Evolutionary conservation across 352 stramenopile genomes (phyloP).

Genomic region (Phytophthora pluvialis): DNA sequence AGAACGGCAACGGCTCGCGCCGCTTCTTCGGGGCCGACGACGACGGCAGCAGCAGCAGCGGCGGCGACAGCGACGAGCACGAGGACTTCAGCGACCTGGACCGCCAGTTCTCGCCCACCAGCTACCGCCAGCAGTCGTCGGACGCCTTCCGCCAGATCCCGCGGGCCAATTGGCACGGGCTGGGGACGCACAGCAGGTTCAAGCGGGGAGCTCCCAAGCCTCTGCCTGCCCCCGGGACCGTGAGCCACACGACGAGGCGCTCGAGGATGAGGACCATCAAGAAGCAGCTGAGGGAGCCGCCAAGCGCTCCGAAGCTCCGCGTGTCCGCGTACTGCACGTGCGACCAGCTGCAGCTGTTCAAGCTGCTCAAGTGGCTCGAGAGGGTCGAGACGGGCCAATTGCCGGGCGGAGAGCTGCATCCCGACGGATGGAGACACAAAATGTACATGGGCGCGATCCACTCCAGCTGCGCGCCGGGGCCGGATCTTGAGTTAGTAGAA

Average conservation of each 20-base stretch:
- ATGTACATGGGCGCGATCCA: conserved; percentile 91
- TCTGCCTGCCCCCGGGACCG: conserved; percentile 43
- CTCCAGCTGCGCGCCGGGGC: conserved; percentile 61
- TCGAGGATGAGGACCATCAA: conserved; percentile 88
- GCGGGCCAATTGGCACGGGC: conserved; percentile 63
- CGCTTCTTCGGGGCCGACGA: conserved; percentile 16
- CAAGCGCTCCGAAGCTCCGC: conserved; percentile 76
- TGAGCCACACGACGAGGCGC: conserved; percentile 78
- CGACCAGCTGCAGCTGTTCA: conserved; percentile 86
- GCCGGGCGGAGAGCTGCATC: conserved; percentile 76
- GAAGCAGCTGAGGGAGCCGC: conserved; percentile 76
- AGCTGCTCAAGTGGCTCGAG: conserved; percentile 89
- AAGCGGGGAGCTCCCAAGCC: conserved; percentile 48
- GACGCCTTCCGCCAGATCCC: conserved; percentile 48
- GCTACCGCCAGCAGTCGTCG: conserved; percentile 40
- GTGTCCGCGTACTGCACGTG: conserved; percentile 89
- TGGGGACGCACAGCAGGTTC: conserved; percentile 55
- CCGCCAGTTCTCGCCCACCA: conserved; percentile 46
- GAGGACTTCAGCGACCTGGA: conserved; percentile 48
- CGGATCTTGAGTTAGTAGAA: conserved; percentile 48
- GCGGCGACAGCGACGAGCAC: conserved; percentile 50
- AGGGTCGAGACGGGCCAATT: conserved; percentile 78
- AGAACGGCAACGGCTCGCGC: conserved; percentile 20
- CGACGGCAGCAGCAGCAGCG: conserved; percentile 12
- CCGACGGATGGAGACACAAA: conserved; percentile 81